Evolutionary conservation across 2,329 filamentous ascomycete species (phyloP), one percentile per base, ranked within the genome.

Genomic region (Colletotrichum chrysophilum): DNA sequence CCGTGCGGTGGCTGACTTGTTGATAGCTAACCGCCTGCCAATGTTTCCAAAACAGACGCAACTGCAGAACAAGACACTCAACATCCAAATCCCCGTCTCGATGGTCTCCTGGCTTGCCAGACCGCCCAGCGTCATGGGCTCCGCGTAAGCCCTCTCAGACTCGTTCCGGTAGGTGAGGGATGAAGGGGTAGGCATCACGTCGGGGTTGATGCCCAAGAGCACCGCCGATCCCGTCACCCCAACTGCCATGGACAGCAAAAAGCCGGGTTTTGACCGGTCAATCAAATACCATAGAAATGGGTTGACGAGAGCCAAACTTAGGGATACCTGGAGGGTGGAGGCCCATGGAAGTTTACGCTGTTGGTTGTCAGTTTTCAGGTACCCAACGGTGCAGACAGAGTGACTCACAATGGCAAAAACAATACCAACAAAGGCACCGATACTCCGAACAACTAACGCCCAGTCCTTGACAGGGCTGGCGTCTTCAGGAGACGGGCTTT

Each of bases 21-120:
- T 89, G 77, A 91, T 85, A n/a, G 93, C 93, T 78, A 98, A 85
- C 77, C 95, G 90, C 77, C 97, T 89, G 14, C 97, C 97, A 81
- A 99, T 95, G 82, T 98, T 98, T 13, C 97, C 97, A 88, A 99
- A 98, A 85, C 96, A 98, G 12, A 98, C 92, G 79, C 95, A 96
- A 81, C 95, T 97, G 85, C 97, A 98, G 83, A 98, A 99, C 66
- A 99, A 86, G 30, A 98, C 96, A 81, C 95, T 98, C 28, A 96
- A 89, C 81, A 98, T 94, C 96, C 97, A 99, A 6, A 96, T 95
- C 14, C 93, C 93, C 21, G 94, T 90, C 73, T 94, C 94, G 2
- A 96, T 83, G 8, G 88, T 92, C 79, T 95, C 91, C 67, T 92
- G 90, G 69, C 87, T 91, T 74, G 90, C 90, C 75, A 91, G 87